These are phyloP conservation scores for Harringtonia lauricola DNA, from an alignment of 2,329 filamentous ascomycete genomes.

Conservation along the genomic window DNA sequence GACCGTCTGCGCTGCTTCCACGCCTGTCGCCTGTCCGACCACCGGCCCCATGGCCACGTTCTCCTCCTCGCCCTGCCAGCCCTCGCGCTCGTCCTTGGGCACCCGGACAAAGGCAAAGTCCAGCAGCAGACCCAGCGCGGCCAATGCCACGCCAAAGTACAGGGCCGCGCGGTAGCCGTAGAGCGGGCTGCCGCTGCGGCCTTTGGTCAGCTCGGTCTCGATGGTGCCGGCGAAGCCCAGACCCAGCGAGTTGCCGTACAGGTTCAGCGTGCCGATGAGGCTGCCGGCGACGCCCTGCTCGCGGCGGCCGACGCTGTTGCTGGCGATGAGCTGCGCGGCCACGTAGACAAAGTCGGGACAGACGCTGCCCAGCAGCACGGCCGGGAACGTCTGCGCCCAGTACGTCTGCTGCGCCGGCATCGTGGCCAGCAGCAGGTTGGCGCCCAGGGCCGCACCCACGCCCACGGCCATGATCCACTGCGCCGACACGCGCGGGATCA, in stretches of 20 bases:
- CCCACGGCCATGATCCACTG: constrained; percentile 37
- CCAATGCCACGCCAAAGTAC: constrained; percentile 27
- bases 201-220: constrained; percentile 16
- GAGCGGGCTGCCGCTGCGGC: constrained; percentile 9
- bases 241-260: constrained; percentile 21
- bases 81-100: constrained; percentile 26
- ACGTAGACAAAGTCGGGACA: constrained; percentile 39
- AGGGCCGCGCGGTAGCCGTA: constrained; percentile 26
- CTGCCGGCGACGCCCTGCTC: constrained; percentile 40
- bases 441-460: constrained; percentile 16
- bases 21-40: neutral
- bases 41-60: neutral
- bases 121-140: constrained; percentile 21
- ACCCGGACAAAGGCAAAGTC: constrained; percentile 27
- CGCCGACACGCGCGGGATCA: constrained; percentile 33
- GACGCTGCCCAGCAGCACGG: constrained; percentile 19
- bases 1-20: too few relatives aligned
- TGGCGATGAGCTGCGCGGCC: constrained; percentile 40
- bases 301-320: constrained; percentile 33
- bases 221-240: constrained; percentile 23
- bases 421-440: constrained; percentile 27
- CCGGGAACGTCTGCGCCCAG: constrained; percentile 31
- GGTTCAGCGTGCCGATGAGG: constrained; percentile 29
- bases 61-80: constrained; percentile 14
- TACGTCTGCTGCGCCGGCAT: constrained; percentile 32